phyloP scores from a whole-genome alignment of 805 yeast genomes.

The Ogataea populi-albae region DNA sequence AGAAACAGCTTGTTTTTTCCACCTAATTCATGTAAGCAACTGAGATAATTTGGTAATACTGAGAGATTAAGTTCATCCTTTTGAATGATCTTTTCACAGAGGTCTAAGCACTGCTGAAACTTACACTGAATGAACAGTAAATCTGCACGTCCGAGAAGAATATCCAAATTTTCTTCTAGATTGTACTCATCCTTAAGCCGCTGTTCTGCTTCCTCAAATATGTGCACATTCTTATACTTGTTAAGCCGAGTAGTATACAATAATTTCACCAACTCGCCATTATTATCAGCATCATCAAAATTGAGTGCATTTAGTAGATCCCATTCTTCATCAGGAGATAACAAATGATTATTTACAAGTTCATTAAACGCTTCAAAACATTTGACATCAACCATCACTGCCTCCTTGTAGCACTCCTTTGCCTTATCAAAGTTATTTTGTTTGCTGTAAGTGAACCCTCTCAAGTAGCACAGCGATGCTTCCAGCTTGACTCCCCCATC shows the following conservation, averaged over 20 bases:
- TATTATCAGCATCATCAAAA: slow-evolving; percentile 73
- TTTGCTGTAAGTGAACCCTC: slow-evolving; percentile 80
- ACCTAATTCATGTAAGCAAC: slow-evolving; percentile 82
- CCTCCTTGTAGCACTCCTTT: slow-evolving; percentile 82
- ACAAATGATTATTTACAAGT: slow-evolving; percentile 63
- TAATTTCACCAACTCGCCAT: slow-evolving; percentile 73
- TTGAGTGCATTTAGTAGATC: slow-evolving; percentile 61
- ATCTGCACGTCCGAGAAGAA: slow-evolving; percentile 67
- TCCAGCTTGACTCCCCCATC: slow-evolving; percentile 88
- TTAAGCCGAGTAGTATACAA: slow-evolving; percentile 75
- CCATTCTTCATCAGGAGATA: slow-evolving; percentile 88
- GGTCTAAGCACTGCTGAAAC: slow-evolving; percentile 67
- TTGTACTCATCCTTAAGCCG: slow-evolving; percentile 69
- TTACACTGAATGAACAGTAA: slow-evolving; percentile 69
- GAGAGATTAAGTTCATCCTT: slow-evolving; percentile 70
- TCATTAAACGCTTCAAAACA: slow-evolving; percentile 92
- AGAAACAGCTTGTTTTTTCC: slow-evolving; percentile 78
- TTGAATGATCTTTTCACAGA: slow-evolving; percentile 61
- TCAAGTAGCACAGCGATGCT: slow-evolving; percentile 78
- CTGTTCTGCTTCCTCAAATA: slow-evolving; percentile 62
- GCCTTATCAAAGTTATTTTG: slow-evolving; percentile 85
- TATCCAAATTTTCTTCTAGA: slow-evolving; percentile 65
- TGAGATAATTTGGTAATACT: slow-evolving; percentile 72
- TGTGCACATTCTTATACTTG: slow-evolving; percentile 60
- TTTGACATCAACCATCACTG: slow-evolving; percentile 81